Conservation (phyloP, 495 filamentous ascomycete species). For the Achaetomiella virescens region DNA sequence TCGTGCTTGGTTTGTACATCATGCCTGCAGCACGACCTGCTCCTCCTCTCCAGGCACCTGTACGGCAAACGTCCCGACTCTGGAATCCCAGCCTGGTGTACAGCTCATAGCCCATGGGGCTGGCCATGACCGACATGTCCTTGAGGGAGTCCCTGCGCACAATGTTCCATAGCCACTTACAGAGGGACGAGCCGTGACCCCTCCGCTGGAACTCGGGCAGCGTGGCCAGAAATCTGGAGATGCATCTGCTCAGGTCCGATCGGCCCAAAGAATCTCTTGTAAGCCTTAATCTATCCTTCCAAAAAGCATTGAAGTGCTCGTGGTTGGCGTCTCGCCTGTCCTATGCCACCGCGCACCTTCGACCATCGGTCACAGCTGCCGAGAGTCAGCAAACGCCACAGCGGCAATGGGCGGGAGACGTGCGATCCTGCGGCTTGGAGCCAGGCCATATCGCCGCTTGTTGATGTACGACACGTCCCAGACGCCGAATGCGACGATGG, state of each 20-base stretch:
- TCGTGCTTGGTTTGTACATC: conserved; percentile 17
- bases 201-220: conserved; percentile 28
- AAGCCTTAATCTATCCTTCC: conserved; percentile 22
- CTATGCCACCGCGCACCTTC: conserved; percentile 23
- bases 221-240: conserved; percentile 33
- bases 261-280: conserved; percentile 21
- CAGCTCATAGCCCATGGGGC: conserved; percentile 34
- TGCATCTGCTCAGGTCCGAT: conserved; percentile 31
- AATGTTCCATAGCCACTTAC: conserved; percentile 28
- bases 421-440: conserved; percentile 29
- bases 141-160: conserved; percentile 16
- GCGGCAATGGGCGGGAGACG: conserved; percentile 11
- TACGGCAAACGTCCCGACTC: conserved; percentile 21
- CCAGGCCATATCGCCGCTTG: conserved; percentile 26
- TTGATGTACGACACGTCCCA: conserved; percentile 32
- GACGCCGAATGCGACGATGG: conserved; percentile 29
- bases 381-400: neutral
- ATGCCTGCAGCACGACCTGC: conserved; percentile 31
- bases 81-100: conserved; percentile 28
- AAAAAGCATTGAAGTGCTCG: conserved; percentile 27
- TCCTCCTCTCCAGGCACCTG: conserved; percentile 31
- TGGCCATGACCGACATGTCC: conserved; percentile 31
- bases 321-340: conserved; percentile 29
- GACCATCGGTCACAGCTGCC: conserved; percentile 23
- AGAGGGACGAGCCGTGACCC: conserved; percentile 29